phyloP scores from a whole-genome alignment of 495 filamentous ascomycete species.

The Daldinia grandis region DNA sequence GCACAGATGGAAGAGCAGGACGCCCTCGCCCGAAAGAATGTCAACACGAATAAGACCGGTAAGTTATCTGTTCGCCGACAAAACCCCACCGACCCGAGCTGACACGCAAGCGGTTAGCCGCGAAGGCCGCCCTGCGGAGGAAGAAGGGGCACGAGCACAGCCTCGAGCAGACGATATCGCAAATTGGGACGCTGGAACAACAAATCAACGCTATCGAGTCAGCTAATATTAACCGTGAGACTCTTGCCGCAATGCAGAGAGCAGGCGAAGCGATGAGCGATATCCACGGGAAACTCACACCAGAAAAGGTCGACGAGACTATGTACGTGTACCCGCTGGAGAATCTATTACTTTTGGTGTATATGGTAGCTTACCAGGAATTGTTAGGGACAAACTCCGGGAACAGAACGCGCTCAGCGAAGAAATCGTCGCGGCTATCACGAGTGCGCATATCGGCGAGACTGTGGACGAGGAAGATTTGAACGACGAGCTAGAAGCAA shows the following conservation, averaged over 20 bases:
- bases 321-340: slow-evolving; percentile 73
- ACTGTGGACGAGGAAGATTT: slow-evolving; percentile 87
- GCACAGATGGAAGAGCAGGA: slow-evolving; percentile 95
- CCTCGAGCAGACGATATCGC: slow-evolving; percentile 85
- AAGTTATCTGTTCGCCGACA: slow-evolving; percentile 47
- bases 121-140: slow-evolving; percentile 88
- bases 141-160: slow-evolving; percentile 95
- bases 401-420: slow-evolving; percentile 93
- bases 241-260: slow-evolving; percentile 90
- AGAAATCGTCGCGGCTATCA: slow-evolving; percentile 89
- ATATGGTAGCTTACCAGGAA: slow-evolving; percentile 37
- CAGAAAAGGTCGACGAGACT: slow-evolving; percentile 91
- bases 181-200: slow-evolving; percentile 90
- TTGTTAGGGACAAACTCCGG: slow-evolving; percentile 82
- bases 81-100: slow-evolving; percentile 12
- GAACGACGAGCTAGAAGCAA: slow-evolving; percentile 75
- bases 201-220: slow-evolving; percentile 97
- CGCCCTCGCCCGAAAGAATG: slow-evolving; percentile 86
- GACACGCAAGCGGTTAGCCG: slow-evolving; percentile 62
- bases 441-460: slow-evolving; percentile 71
- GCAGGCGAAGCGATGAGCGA: slow-evolving; percentile 87
- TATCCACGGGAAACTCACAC: slow-evolving; percentile 88
- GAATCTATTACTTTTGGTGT: not conserved
- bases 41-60: slow-evolving; percentile 91
- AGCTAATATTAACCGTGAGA: slow-evolving; percentile 98